These are phyloP conservation scores for Aspergillus ostianus DNA, from an alignment of 495 filamentous ascomycete species.

Conservation along the genomic window DNA sequence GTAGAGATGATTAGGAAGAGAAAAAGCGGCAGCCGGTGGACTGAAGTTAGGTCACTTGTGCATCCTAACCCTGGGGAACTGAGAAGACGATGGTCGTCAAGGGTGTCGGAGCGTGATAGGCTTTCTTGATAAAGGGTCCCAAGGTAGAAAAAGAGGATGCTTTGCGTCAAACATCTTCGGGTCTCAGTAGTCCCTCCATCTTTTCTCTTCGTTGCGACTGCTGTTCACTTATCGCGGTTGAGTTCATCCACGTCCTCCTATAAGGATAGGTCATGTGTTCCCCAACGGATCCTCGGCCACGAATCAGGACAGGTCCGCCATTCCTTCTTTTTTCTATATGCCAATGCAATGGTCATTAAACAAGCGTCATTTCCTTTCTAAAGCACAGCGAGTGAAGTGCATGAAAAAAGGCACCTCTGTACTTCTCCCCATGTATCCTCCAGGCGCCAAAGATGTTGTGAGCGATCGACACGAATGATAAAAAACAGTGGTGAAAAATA, in stretches of 20 bases:
- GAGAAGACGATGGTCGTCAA: neutral
- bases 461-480: constrained; percentile 50
- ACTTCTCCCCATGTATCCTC: constrained; percentile 29
- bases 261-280: constrained; percentile 1
- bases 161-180: neutral
- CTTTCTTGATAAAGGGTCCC: neutral
- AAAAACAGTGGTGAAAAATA: constrained; percentile 27
- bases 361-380: constrained; percentile 26
- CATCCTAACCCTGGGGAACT: neutral
- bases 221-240: neutral
- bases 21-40: too few species aligned
- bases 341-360: constrained; percentile 40
- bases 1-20: neutral
- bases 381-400: constrained; percentile 49
- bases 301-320: constrained; percentile 15
- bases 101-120: neutral
- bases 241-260: neutral
- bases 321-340: constrained; percentile 35
- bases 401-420: constrained; percentile 31
- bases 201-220: neutral
- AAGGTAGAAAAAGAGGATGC: neutral
- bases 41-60: neutral
- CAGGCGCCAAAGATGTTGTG: constrained; percentile 37
- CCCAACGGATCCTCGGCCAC: neutral
- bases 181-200: neutral